Evolutionary conservation across 768 basidiomycete genomes (phyloP).

Genomic region (Collybiopsis confluens): DNA sequence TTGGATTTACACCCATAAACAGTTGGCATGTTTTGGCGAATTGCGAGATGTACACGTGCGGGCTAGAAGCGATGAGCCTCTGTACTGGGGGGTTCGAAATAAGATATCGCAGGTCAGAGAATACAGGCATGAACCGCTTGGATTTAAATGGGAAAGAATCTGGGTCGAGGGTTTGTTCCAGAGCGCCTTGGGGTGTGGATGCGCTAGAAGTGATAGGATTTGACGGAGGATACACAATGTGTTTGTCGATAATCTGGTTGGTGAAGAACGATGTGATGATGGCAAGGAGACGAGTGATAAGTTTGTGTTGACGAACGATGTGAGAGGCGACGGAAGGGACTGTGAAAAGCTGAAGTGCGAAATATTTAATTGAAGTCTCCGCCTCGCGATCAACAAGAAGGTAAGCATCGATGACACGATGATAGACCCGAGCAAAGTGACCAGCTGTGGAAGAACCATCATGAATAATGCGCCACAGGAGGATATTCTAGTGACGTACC

Average conservation of each 20-base stretch:
- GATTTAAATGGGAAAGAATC: slow-evolving; percentile 88
- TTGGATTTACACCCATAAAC: slow-evolving; percentile 93
- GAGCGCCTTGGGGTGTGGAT: slow-evolving; percentile 4
- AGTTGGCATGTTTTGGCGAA: slow-evolving; percentile 78
- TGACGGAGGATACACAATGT: slow-evolving; percentile 46
- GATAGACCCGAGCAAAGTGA: slow-evolving; percentile 83
- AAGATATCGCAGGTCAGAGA: slow-evolving; percentile 84
- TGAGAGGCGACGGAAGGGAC: slow-evolving; percentile 81
- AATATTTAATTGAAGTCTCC: slow-evolving; percentile 92
- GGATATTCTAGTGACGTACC: slow-evolving; percentile 60
- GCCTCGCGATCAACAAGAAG: slow-evolving; percentile 91
- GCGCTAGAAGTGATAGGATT: slow-evolving; percentile 4
- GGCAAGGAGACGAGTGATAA: slow-evolving; percentile 72
- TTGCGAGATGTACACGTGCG: slow-evolving; percentile 57
- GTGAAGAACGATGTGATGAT: slow-evolving; percentile 93
- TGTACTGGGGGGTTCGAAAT: slow-evolving; percentile 81
- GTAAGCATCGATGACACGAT: slow-evolving; percentile 84
- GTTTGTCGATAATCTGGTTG: slow-evolving; percentile 76
- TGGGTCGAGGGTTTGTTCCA: slow-evolving; percentile 53
- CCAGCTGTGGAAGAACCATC: slow-evolving; percentile 45
- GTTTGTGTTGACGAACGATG: slow-evolving; percentile 67
- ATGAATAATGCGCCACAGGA: background rate
- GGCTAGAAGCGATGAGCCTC: slow-evolving; percentile 63
- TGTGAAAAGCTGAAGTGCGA: slow-evolving; percentile 89
- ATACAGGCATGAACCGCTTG: slow-evolving; percentile 94